phyloP scores from a whole-genome alignment of 2,329 filamentous ascomycete species.

The Fusarium newnesense region DNA sequence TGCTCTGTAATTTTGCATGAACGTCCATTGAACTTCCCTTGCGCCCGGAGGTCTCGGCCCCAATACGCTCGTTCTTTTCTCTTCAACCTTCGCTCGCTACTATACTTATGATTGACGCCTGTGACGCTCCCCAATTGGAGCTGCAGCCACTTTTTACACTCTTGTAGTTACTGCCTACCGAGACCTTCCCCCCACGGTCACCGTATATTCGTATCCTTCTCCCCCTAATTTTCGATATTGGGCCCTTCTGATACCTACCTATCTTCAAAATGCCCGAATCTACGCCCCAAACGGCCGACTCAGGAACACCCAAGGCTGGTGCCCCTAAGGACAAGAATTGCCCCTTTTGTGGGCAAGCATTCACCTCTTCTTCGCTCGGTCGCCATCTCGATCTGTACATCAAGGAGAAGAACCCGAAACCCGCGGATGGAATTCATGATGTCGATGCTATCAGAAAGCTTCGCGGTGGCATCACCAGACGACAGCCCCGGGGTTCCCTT shows the following conservation, averaged over 20 bases:
- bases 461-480: constrained; percentile 84
- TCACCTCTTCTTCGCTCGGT: constrained; percentile 93
- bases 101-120: constrained; percentile 47
- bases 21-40: constrained; percentile 9
- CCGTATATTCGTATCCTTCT: constrained; percentile 19
- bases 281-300: constrained; percentile 49
- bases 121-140: constrained; percentile 44
- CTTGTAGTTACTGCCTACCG: constrained; percentile 26
- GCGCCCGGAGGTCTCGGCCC: constrained; percentile 41
- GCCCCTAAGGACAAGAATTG: constrained; percentile 87
- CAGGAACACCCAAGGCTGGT: constrained; percentile 50
- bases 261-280: constrained; percentile 48
- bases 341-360: constrained; percentile 87
- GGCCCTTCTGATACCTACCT: neutral
- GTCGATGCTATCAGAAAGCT: constrained; percentile 88
- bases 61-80: constrained; percentile 45
- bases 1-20: constrained; percentile 10
- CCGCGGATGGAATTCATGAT: constrained; percentile 86
- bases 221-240: constrained; percentile 18
- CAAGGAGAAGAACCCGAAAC: constrained; percentile 90
- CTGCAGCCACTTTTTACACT: constrained; percentile 35
- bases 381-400: constrained; percentile 95
- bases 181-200: constrained; percentile 17
- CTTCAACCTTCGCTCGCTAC: constrained; percentile 40
- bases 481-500: constrained; percentile 78